phyloP scores from a whole-genome alignment of 371 early-diverging fungal species.

The Circinella umbellata region DNA sequence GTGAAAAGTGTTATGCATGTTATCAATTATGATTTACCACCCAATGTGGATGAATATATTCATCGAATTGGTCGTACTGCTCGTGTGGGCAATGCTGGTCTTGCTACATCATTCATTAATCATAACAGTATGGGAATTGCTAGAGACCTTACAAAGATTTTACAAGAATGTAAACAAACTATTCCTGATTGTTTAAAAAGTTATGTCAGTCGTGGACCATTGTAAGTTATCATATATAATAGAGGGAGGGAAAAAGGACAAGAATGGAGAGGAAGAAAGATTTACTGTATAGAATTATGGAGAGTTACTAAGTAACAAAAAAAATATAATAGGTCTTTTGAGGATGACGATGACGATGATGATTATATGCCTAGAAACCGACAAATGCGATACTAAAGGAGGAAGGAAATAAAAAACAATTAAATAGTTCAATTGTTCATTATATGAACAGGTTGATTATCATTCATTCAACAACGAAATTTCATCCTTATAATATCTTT shows the following conservation, averaged over 20 bases:
- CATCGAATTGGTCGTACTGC: conserved; percentile 88
- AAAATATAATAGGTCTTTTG: conserved; percentile 17
- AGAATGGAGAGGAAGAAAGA: too few relatives aligned
- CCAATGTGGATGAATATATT: conserved; percentile 82
- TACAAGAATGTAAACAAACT: conserved; percentile 82
- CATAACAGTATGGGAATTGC: conserved; percentile 49
- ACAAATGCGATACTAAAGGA: conserved; percentile 8
- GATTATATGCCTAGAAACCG: conserved; percentile 6
- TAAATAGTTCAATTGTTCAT: too few relatives aligned
- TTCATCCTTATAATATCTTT: too few relatives aligned
- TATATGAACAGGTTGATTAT: too few relatives aligned
- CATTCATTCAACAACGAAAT: too few relatives aligned
- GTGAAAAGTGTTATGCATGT: conserved; percentile 84
- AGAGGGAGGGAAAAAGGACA: too few relatives aligned
- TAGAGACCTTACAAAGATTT: conserved; percentile 73
- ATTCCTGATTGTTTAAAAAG: conserved; percentile 73
- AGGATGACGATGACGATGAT: conserved; percentile 34
- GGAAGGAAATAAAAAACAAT: neutral
- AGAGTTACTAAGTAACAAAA: too few relatives aligned
- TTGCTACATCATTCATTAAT: conserved; percentile 79
- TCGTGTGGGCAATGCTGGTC: conserved; percentile 75
- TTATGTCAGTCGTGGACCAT: conserved; percentile 32
- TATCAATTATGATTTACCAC: conserved; percentile 84
- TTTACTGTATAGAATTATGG: too few relatives aligned
- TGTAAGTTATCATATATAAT: conserved; percentile 29